A percentile compares a stretch with the other conserved stretches of the same genome.
Conservation (phyloP, 257 asterid species). For the Verbena officinalis region DNA sequence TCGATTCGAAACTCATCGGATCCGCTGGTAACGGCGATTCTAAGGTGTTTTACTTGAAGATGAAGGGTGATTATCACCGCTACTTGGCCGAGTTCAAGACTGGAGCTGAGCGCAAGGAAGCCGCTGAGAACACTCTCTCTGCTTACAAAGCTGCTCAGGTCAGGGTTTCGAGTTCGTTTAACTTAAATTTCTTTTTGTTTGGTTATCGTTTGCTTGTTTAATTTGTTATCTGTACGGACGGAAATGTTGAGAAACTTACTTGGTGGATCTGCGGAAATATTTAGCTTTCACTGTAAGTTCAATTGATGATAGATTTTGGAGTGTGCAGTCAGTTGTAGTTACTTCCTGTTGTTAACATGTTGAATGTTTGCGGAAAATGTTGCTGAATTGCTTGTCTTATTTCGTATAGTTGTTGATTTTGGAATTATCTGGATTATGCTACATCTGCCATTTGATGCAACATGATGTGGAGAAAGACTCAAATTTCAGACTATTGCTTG, state of each 20-base stretch:
- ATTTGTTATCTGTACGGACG: neutral
- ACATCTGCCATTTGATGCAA: slow-evolving; percentile 1
- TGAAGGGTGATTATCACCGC: slow-evolving; percentile 54
- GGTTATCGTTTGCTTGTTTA: neutral
- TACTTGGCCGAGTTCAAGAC: slow-evolving; percentile 55
- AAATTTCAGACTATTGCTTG: neutral
- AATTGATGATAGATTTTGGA: neutral
- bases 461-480: neutral
- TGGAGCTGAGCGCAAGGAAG: slow-evolving; percentile 56
- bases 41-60: slow-evolving; percentile 55
- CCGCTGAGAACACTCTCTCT: slow-evolving; percentile 61
- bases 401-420: neutral
- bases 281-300: neutral
- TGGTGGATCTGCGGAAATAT: slow-evolving; percentile 9
- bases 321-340: neutral
- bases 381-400: neutral
- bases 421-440: neutral
- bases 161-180: slow-evolving; percentile 11
- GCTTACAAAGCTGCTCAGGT: slow-evolving; percentile 68
- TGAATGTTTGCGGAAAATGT: slow-evolving; percentile 2
- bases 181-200: neutral
- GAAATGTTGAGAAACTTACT: slow-evolving; percentile 11
- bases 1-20: slow-evolving; percentile 51
- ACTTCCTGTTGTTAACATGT: neutral
- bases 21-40: slow-evolving; percentile 50